Evolutionary conservation across 1,284 basidiomycete genomes (phyloP).

Genomic region (Trametes versicolor): DNA sequence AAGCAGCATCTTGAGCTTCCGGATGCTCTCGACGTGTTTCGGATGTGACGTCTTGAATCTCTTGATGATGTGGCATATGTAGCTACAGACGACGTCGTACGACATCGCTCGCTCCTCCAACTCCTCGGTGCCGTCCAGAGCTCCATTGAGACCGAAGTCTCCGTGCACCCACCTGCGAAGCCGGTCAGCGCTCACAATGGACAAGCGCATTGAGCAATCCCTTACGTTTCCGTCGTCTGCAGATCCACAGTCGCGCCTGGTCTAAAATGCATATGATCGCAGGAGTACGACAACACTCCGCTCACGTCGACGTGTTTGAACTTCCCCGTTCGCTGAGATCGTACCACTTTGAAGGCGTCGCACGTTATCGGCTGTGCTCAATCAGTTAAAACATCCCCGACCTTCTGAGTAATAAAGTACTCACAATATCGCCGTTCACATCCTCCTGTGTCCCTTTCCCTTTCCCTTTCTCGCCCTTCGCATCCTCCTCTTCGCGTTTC

Average conservation of each 20-base stretch:
- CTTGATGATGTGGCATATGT: constrained; percentile 3
- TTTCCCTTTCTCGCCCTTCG: no score
- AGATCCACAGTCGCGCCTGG: constrained; percentile 1
- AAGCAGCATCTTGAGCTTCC: constrained; percentile 10
- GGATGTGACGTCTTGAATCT: constrained; percentile 8
- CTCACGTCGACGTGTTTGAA: constrained; percentile 4
- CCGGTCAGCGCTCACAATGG: no score
- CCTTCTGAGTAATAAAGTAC: no score
- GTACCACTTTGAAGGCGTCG: constrained; percentile 2
- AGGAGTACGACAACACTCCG: neutral
- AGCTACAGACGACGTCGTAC: constrained; percentile 21
- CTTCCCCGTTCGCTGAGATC: constrained; percentile 1
- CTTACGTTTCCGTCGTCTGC: constrained; percentile 9
- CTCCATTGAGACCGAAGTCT: constrained; percentile 5
- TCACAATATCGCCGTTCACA: no score
- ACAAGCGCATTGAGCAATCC: no score
- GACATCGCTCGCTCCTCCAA: constrained; percentile 6
- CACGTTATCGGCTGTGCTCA: no score
- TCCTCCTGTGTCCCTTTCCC: no score
- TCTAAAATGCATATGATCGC: neutral
- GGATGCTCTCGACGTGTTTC: neutral
- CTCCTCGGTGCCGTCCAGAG: constrained; percentile 4
- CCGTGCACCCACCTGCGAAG: neutral
- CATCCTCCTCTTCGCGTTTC: no score
- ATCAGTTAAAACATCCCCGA: no score